A percentile compares a stretch with the other conserved stretches of the same genome.
phyloP scores from a whole-genome alignment of 768 basidiomycete genomes.

The Boletus edulis region DNA sequence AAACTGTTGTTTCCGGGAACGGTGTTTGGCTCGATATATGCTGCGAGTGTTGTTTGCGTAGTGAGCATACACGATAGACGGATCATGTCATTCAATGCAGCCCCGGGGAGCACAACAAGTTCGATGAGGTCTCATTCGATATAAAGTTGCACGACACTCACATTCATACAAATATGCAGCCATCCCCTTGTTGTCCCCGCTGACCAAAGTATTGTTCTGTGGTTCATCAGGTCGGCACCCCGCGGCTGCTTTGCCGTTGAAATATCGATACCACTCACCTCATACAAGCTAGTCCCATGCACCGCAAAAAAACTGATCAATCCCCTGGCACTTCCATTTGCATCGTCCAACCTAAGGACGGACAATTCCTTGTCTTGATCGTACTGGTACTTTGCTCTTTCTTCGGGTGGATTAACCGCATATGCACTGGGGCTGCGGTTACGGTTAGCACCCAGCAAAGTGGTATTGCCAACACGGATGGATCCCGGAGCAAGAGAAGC shows the following conservation, averaged over 20 bases:
- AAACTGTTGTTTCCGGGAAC: slow-evolving; percentile 71
- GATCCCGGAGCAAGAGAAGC: slow-evolving; percentile 55
- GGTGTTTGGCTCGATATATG: slow-evolving; percentile 57
- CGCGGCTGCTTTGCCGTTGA: not conserved
- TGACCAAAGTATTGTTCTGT: slow-evolving; percentile 81
- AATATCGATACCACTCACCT: slow-evolving; percentile 38
- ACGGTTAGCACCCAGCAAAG: slow-evolving; percentile 63
- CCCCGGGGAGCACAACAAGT: not conserved
- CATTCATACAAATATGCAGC: slow-evolving; percentile 78
- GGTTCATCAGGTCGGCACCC: not conserved
- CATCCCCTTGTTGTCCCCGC: slow-evolving; percentile 84
- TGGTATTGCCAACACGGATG: slow-evolving; percentile 66
- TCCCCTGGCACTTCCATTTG: slow-evolving; percentile 55
- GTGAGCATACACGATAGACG: no score
- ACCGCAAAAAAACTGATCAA: slow-evolving; percentile 76
- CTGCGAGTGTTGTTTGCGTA: slow-evolving; percentile 30
- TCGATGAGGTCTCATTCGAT: not conserved
- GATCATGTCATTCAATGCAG: no score
- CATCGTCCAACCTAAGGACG: slow-evolving; percentile 63
- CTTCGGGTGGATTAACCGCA: slow-evolving; percentile 67
- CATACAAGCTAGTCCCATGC: slow-evolving; percentile 78
- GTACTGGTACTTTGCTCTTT: slow-evolving; percentile 62
- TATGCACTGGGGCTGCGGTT: slow-evolving; percentile 79
- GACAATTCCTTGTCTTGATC: slow-evolving; percentile 78
- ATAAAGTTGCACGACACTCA: slow-evolving; percentile 26